Conservation (phyloP, 805 yeast genomes). For the Geotrichum ghanense region DNA sequence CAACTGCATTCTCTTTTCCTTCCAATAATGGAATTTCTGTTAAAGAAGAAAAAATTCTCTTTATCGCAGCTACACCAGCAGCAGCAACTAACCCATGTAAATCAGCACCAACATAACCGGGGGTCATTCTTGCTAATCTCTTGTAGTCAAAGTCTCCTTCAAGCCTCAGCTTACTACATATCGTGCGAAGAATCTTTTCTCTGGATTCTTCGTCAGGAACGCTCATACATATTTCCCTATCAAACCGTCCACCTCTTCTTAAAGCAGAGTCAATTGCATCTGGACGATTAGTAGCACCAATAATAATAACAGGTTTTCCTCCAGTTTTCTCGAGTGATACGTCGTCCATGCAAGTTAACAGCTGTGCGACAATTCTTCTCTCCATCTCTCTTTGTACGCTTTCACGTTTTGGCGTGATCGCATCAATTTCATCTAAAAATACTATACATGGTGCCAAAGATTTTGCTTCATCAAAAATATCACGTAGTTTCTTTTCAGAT, state of each 20-base stretch:
- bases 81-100: constrained; percentile 87
- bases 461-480: constrained; percentile 87
- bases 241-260: constrained; percentile 94
- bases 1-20: no score
- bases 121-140: constrained; percentile 79
- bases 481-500: constrained; percentile 87
- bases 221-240: constrained; percentile 82
- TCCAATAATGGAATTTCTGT: constrained; percentile 29
- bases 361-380: constrained; percentile 88
- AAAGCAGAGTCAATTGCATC: constrained; percentile 91
- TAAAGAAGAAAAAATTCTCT: constrained; percentile 66
- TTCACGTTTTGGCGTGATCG: constrained; percentile 95
- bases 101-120: constrained; percentile 98
- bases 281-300: constrained; percentile 96
- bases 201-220: constrained; percentile 90
- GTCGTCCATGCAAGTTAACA: constrained; percentile 91
- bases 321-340: constrained; percentile 76
- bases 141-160: constrained; percentile 52
- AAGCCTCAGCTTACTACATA: constrained; percentile 56
- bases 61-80: constrained; percentile 89
- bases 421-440: constrained; percentile 94
- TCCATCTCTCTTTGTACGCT: constrained; percentile 99
- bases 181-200: constrained; percentile 58
- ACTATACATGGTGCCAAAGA: constrained; percentile 82
- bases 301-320: constrained; percentile 85